Evolutionary conservation across 345 rosid genomes (phyloP).

Genomic region (Ceriops zippeliana): DNA sequence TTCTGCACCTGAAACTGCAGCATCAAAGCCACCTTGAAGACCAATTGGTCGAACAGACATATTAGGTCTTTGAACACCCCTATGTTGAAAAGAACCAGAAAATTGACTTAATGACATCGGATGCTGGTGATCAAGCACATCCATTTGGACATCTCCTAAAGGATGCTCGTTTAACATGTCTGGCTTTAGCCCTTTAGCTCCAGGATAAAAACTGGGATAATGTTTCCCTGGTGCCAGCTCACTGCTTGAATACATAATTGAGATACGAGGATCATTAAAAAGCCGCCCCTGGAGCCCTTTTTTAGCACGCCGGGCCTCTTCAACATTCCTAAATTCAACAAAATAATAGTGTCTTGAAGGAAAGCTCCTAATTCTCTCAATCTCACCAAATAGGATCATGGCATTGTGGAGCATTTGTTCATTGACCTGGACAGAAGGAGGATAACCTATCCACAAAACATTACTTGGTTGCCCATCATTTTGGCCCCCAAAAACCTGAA

Average conservation of each 20-base stretch:
- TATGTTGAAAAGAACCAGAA: slow-evolving; percentile 35
- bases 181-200: slow-evolving; percentile 42
- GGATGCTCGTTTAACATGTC: slow-evolving; percentile 50
- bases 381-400: slow-evolving; percentile 97
- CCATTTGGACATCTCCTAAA: slow-evolving; percentile 41
- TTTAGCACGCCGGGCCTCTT: slow-evolving; percentile 94
- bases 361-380: slow-evolving; percentile 76
- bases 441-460: slow-evolving; percentile 87
- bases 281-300: slow-evolving; percentile 92
- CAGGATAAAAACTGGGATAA: slow-evolving; percentile 42
- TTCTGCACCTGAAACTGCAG: slow-evolving; percentile 45
- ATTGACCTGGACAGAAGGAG: slow-evolving; percentile 83
- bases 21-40: slow-evolving; percentile 51
- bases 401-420: slow-evolving; percentile 97
- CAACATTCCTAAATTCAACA: slow-evolving; percentile 92
- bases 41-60: slow-evolving; percentile 40
- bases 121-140: slow-evolving; percentile 44
- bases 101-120: slow-evolving; percentile 5
- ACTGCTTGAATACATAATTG: slow-evolving; percentile 74
- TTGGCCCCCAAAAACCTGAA: slow-evolving; percentile 46
- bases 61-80: slow-evolving; percentile 39
- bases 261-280: slow-evolving; percentile 84
- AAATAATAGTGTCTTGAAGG: slow-evolving; percentile 77
- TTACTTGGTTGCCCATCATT: slow-evolving; percentile 78
- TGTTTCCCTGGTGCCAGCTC: slow-evolving; percentile 62